Percentiles rank a stretch among this genome's conserved stretches.
These are phyloP conservation scores for Neurospora sp. DNA, from an alignment of 2,329 filamentous ascomycete species.

Conservation along the genomic window DNA sequence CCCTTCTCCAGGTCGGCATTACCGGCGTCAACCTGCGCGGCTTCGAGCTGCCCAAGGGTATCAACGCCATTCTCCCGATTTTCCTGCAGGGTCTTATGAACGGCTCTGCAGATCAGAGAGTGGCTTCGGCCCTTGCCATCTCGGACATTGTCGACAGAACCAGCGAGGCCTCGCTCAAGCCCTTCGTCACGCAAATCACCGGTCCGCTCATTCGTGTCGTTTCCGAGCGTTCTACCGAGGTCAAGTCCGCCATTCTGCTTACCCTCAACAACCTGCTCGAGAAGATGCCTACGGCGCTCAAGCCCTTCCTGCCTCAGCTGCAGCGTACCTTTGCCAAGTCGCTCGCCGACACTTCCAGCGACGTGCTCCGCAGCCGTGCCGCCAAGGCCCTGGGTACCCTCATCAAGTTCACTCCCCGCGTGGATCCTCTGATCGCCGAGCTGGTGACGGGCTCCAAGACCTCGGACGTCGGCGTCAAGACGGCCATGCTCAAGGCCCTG, in stretches of 20 bases:
- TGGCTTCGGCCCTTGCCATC: conserved; percentile 83
- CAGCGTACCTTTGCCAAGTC: conserved; percentile 96
- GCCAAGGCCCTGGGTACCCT: conserved; percentile 90
- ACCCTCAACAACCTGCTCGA: conserved; percentile 92
- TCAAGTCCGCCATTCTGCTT: conserved; percentile 88
- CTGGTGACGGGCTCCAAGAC: conserved; percentile 95
- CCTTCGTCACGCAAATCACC: conserved; percentile 95
- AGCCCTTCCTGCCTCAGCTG: conserved; percentile 92
- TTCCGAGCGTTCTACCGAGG: conserved; percentile 88
- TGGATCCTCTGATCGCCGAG: conserved; percentile 87
- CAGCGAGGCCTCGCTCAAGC: conserved; percentile 75
- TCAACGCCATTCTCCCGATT: conserved; percentile 90
- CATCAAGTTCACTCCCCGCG: conserved; percentile 89
- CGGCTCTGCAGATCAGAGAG: conserved; percentile 82
- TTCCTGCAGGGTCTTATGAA: conserved; percentile 98
- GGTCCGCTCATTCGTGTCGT: conserved; percentile 96
- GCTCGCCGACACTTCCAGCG: conserved; percentile 84
- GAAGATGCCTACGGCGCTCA: conserved; percentile 91
- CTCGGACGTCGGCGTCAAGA: conserved; percentile 73
- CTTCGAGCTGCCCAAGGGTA: conserved; percentile 89
- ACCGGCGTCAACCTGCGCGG: conserved; percentile 75
- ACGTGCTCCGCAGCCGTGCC: conserved; percentile 74
- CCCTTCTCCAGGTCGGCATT: conserved; percentile 80
- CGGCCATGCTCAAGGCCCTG: conserved; percentile 92
- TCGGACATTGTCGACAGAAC: conserved; percentile 94